Base-by-base conservation (phyloP, 345 rosid species). In the Moricandia moricandioides region DNA sequence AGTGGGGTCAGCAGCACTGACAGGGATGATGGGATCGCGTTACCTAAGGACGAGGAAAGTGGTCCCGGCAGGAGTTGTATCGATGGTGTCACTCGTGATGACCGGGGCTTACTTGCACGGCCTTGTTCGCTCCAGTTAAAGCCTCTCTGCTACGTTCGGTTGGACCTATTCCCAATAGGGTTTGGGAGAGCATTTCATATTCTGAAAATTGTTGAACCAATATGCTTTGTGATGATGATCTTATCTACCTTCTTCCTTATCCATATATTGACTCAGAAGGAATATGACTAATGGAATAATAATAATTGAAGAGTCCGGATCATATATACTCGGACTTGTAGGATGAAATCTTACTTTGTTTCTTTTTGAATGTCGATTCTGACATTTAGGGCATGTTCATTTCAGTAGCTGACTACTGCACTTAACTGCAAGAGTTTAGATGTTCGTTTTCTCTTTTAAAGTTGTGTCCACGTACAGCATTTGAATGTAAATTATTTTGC, bases 21-120 rank as follows among this genome's bases (percentile, higher is more conserved):
- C 86, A 47, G 91, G 82, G 51, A 89, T 88, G 77, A 94, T 94
- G 98, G 96, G 93, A 59, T 84, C 88, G 1, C 92, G 98, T 26
- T 91, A 91, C 76, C 78, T 79, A 83, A 88, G 77, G 74, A 88
- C 98, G 4, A 85, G 86, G 65, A 91, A 89, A 84, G 66, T 91
- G 37, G 79, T 91, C 39, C 98, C 98, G 1, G 96, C 97, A 0
- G 97, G 97, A 8, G 87, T 94, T 59, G 96, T 94, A 4, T 90
- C 97, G 17, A 78, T 91, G 0, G 76, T 90, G 57, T 94, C 97
- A 2, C 77, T 94, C 8, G 81, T 87, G 43, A 94, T 94, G 97
- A 76, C 96, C 8, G 97, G 87, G 5, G 97, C 97, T 63, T 94
- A 91, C 82, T 54, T 90, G 3, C 91, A 88, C 47, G 97, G 97